These are phyloP conservation scores for Tulasnella sp. DNA, from an alignment of 768 basidiomycete genomes.

Conservation along the genomic window DNA sequence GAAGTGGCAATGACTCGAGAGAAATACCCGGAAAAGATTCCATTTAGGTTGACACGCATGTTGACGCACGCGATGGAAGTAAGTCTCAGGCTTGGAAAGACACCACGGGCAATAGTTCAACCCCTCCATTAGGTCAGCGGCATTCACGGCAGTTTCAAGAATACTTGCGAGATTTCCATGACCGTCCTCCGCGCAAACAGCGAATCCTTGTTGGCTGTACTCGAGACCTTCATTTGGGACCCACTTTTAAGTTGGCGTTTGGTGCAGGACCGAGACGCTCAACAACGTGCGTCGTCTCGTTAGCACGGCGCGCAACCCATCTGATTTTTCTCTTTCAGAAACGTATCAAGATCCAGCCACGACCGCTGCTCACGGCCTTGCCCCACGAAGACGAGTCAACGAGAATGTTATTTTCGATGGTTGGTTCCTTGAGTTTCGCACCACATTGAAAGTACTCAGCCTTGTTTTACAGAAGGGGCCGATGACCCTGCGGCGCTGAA, in stretches of 20 bases:
- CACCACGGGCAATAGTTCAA: not conserved
- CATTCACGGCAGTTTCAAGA: constrained; percentile 93
- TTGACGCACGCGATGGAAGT: constrained; percentile 99
- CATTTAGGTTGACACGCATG: constrained; percentile 97
- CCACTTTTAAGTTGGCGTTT: constrained; percentile 96
- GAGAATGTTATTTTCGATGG: constrained; percentile 93
- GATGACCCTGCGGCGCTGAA: constrained; percentile 54
- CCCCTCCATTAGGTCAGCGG: constrained; percentile 71
- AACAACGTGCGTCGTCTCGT: constrained; percentile 14
- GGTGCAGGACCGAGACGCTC: constrained; percentile 63
- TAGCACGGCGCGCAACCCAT: not conserved
- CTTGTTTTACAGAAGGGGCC: constrained; percentile 33
- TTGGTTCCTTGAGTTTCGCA: constrained; percentile 31
- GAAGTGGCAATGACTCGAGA: constrained; percentile 97
- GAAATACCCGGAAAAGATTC: constrained; percentile 98
- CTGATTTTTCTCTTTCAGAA: constrained; percentile 7
- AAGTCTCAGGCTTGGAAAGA: constrained; percentile 24
- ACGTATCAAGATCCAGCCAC: not conserved
- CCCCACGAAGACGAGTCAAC: constrained; percentile 43
- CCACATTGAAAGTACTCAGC: not conserved
- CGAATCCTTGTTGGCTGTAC: constrained; percentile 97
- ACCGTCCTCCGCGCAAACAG: constrained; percentile 91
- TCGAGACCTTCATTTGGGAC: constrained; percentile 98
- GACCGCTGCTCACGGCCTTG: constrained; percentile 23
- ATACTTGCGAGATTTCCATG: constrained; percentile 98